Evolutionary conservation across 2,329 filamentous ascomycete species (phyloP).

Genomic region (Fusarium ambrosium): DNA sequence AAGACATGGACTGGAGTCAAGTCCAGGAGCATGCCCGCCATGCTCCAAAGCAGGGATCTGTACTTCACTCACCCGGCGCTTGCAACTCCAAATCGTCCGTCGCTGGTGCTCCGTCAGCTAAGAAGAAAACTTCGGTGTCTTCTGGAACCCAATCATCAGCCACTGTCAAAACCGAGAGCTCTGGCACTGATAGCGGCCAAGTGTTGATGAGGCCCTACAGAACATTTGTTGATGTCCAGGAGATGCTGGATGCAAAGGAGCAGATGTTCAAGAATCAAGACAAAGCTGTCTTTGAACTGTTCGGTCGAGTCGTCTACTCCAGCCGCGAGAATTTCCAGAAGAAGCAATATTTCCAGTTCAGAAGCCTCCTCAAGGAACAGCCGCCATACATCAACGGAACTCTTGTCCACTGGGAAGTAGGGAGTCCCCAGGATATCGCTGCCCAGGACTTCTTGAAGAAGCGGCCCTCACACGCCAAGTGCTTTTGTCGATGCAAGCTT

Average conservation of each 20-base stretch:
- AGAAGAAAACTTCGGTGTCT: not conserved
- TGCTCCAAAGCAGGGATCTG: conserved; percentile 7
- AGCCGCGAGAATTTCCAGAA: conserved; percentile 62
- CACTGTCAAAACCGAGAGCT: conserved; percentile 10
- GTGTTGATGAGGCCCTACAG: conserved; percentile 37
- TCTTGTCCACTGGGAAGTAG: conserved; percentile 47
- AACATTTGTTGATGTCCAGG: conserved; percentile 74
- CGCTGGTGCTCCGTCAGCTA: not conserved
- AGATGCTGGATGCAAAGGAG: conserved; percentile 65
- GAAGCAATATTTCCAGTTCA: conserved; percentile 74
- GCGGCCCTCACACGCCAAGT: conserved; percentile 43
- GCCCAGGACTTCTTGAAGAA: conserved; percentile 43
- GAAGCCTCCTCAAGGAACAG: conserved; percentile 71
- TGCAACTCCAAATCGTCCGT: not conserved
- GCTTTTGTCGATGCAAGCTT: conserved; percentile 51
- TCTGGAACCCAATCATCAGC: conserved; percentile 11
- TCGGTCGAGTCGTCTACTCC: conserved; percentile 71
- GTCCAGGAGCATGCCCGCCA: conserved; percentile 40
- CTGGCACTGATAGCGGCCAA: not conserved
- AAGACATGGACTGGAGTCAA: conserved; percentile 58
- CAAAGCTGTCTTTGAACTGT: conserved; percentile 70
- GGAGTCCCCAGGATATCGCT: conserved; percentile 43
- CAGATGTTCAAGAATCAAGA: conserved; percentile 51
- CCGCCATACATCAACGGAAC: conserved; percentile 62
- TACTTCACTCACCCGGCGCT: not conserved